These are phyloP conservation scores for Nitzschia sp. DNA, from an alignment of 108 stramenopile genomes.

Conservation along the genomic window DNA sequence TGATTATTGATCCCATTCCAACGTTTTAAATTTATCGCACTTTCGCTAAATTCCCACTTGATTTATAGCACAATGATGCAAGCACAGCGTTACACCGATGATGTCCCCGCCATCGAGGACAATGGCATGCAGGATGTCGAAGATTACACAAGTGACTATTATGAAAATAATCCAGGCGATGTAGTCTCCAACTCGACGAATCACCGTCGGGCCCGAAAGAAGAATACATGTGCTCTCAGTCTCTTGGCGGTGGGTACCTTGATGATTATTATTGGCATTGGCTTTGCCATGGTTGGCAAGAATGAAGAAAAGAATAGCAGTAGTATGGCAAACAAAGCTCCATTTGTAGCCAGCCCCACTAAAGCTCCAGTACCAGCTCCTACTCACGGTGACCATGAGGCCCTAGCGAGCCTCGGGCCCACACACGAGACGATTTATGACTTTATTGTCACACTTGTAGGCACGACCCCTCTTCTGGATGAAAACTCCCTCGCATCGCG, in stretches of 20 bases:
- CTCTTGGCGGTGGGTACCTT: neutral
- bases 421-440: neutral
- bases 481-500: neutral
- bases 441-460: neutral
- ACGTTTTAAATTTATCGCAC: no score
- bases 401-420: neutral
- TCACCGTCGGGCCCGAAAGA: conserved; percentile 3
- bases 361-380: neutral
- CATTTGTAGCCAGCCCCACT: neutral
- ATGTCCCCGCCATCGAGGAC: no score
- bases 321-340: neutral
- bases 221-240: neutral
- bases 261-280: neutral
- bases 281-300: conserved; percentile 2
- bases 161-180: conserved; percentile 20
- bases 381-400: neutral
- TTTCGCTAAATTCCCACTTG: no score
- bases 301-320: neutral
- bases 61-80: neutral
- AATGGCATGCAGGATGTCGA: conserved; percentile 10
- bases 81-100: conserved; percentile 1
- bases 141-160: conserved; percentile 12
- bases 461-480: neutral
- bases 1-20: no score
- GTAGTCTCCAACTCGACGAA: conserved; percentile 11